Conservation (phyloP, 78 protist genomes). For the Dictyostelium brefeldianum region DNA sequence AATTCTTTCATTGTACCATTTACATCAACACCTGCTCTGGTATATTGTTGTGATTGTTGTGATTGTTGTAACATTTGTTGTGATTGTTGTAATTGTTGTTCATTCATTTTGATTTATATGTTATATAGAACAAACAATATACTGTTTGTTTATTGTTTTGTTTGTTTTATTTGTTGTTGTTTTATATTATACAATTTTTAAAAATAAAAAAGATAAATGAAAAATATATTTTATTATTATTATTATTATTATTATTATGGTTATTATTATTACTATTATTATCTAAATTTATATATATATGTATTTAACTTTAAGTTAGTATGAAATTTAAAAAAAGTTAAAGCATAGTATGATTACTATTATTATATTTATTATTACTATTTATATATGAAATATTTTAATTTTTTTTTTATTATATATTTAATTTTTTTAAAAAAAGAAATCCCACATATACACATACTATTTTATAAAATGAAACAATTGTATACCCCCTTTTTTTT, state of each 20-base stretch:
- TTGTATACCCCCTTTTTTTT: no score
- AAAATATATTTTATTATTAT: neutral
- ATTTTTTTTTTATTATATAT: no score
- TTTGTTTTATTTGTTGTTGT: neutral
- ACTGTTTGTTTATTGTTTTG: neutral
- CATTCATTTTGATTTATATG: neutral
- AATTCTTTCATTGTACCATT: conserved; percentile 49
- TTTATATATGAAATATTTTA: no score
- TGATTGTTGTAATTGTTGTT: neutral
- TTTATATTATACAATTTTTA: neutral
- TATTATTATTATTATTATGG: neutral
- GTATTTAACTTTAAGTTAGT: no score
- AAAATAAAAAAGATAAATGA: neutral
- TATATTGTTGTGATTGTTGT: conserved; percentile 1
- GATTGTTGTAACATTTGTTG: conserved; percentile 10
- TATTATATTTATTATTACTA: no score
- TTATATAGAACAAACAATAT: neutral
- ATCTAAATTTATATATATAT: neutral
- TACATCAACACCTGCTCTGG: conserved; percentile 36
- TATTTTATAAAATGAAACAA: no score
- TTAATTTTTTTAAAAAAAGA: no score
- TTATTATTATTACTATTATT: neutral
- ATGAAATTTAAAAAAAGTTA: no score
- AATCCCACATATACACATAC: no score
- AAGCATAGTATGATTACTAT: no score